These are phyloP conservation scores for Gillenia trifoliata DNA, from an alignment of 306 rosid genomes.

Conservation along the genomic window DNA sequence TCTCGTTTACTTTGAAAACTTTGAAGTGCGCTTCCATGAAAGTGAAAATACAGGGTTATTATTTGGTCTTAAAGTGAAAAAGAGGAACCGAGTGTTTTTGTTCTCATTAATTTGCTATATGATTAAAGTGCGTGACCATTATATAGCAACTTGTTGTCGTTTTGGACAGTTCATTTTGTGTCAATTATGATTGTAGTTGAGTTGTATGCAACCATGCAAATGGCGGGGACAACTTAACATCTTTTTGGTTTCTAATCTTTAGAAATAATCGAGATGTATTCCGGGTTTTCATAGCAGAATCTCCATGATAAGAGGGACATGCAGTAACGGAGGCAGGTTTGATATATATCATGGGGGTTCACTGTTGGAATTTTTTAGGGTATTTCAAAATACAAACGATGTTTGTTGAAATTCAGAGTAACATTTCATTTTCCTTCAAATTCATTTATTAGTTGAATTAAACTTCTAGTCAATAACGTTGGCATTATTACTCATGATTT, in stretches of 20 bases:
- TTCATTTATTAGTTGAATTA: too few relatives aligned
- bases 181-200: background rate
- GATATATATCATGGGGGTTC: background rate
- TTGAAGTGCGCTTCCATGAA: background rate
- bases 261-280: background rate
- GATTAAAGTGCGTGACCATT: background rate
- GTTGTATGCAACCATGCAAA: background rate
- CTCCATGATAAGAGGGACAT: background rate
- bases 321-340: background rate
- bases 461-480: too few relatives aligned
- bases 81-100: background rate
- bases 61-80: background rate
- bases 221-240: background rate
- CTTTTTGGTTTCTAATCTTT: background rate
- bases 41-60: background rate
- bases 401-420: too few relatives aligned
- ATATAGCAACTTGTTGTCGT: background rate
- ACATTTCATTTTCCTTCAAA: too few relatives aligned
- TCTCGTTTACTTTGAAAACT: background rate
- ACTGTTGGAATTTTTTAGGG: too few relatives aligned
- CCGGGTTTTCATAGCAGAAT: background rate
- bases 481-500: too few relatives aligned
- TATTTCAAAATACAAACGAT: too few relatives aligned
- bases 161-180: background rate
- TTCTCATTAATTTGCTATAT: background rate